A percentile compares a stretch with the other conserved stretches of the same genome.
Evolutionary conservation across 1,139 yeast species (phyloP).

Genomic region (Pichia norvegensis): DNA sequence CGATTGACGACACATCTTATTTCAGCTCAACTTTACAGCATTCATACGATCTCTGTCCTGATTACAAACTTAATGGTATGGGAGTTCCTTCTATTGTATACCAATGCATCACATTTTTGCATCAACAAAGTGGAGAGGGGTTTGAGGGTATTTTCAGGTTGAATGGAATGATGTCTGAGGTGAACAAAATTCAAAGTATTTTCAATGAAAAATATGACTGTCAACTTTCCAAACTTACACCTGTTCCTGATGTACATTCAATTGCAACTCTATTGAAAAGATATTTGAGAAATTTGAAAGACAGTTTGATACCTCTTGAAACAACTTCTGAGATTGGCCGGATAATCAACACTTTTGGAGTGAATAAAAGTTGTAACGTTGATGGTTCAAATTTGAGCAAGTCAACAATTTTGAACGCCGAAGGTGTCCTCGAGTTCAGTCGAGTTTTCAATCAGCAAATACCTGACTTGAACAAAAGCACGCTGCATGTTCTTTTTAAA

Average conservation of each 20-base stretch:
- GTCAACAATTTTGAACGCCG: not conserved
- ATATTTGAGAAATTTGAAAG: constrained; percentile 26
- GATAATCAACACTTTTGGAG: constrained; percentile 15
- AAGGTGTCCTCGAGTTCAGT: constrained; percentile 15
- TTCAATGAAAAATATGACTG: constrained; percentile 57
- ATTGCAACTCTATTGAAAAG: constrained; percentile 30
- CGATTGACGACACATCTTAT: constrained; percentile 21
- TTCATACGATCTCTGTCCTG: constrained; percentile 45
- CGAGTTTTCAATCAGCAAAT: constrained; percentile 13
- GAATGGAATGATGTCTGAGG: constrained; percentile 81
- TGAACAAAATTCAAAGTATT: constrained; percentile 60
- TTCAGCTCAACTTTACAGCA: constrained; percentile 62
- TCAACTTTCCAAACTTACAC: constrained; percentile 37
- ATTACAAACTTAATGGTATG: constrained; percentile 21
- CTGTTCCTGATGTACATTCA: constrained; percentile 30
- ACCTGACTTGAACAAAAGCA: constrained; percentile 49
- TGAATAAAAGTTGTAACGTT: constrained; percentile 7
- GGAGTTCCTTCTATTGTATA: constrained; percentile 69
- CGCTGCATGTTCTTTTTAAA: constrained; percentile 58
- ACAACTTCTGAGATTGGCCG: constrained; percentile 23
- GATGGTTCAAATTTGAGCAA: constrained; percentile 4
- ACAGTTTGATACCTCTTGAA: constrained; percentile 24
- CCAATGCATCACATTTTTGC: constrained; percentile 66
- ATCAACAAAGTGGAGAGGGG: constrained; percentile 59
- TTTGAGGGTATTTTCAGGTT: constrained; percentile 90